Evolutionary conservation across 805 yeast species (phyloP), one percentile per base, ranked within the genome.

Genomic region (Wickerhamiella slavikovae): DNA sequence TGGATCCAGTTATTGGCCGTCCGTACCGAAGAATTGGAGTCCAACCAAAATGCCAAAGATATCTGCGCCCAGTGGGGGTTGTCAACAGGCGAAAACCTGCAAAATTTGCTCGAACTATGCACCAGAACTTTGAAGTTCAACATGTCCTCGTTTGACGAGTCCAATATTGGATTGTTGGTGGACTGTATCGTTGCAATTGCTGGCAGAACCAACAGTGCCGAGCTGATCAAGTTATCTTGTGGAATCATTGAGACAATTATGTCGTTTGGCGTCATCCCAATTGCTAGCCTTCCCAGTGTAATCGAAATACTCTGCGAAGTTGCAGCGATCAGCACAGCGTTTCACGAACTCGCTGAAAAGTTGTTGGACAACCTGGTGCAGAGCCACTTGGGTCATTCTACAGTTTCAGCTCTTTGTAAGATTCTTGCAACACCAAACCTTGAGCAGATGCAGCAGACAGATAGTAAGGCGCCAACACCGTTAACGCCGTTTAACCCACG

Each of bases 101-200:
- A 42, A 22, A 30, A 35, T 9, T 36, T 64, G 10, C 34, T 66
- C 22, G 35, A 38, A 2, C 63, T 58, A 39, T 43, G 62, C 8
- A 49, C 47, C 17, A 60, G 60, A 32, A 58, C 68, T 31, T 46
- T 70, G 25, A 60, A 61, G 39, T 61, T 50, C 48, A 68, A 62
- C 37, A 58, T 57, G 36, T 53, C 57, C 12, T 38, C 57, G 3
- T 51, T 66, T 32, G 64, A 60, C 20, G 66, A 59, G 18, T 29
- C 33, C 3, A 57, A 56, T 14, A 42, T 56, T 4, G 47, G 52
- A 6, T 35, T 41, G 1, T 39, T 65, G 3, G 35, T 67, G 15
- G 38, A 44, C 8, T 44, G 41, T 15, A 40, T 56, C 1, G 52
- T 60, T 2, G 45, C 49, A 10, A 45, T 67, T 12, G 55, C 64